These are phyloP conservation scores for Dichotomopilus funicola DNA, from an alignment of 2,329 filamentous ascomycete genomes.

Conservation along the genomic window DNA sequence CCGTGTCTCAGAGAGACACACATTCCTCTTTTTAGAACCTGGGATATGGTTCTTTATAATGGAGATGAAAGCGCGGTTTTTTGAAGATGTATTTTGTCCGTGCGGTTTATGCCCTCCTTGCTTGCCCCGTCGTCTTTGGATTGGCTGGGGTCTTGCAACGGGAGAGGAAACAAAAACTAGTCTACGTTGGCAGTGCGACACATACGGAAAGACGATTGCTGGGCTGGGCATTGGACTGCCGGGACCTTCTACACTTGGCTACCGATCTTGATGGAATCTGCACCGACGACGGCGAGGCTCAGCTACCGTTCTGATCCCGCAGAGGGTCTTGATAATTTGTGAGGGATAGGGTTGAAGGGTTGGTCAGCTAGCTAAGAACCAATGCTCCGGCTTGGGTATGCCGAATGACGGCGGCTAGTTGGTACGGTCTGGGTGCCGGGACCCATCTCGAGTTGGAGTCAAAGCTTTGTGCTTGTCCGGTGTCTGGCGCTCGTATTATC, in stretches of 20 bases:
- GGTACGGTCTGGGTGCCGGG: conserved; percentile 43
- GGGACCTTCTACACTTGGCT: conserved; percentile 18
- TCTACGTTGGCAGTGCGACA: conserved; percentile 77
- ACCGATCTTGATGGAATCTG: conserved; percentile 22
- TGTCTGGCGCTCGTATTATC: conserved; percentile 23
- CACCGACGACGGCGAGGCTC: conserved; percentile 23
- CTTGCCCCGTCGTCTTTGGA: conserved; percentile 23
- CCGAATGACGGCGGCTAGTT: conserved; percentile 16
- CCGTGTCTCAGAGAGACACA: conserved; percentile 27
- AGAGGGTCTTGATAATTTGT: conserved; percentile 14
- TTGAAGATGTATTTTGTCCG: conserved; percentile 96
- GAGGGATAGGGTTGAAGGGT: conserved; percentile 8
- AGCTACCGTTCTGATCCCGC: conserved; percentile 11
- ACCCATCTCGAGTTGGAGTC: conserved; percentile 91
- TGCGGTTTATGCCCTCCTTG: conserved; percentile 58
- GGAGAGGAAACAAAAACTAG: conserved; percentile 92
- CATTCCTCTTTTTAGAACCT: conserved; percentile 40
- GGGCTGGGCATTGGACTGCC: conserved; percentile 20
- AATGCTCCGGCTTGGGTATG: conserved; percentile 19
- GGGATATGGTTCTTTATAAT: conserved; percentile 34
- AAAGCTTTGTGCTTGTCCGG: conserved; percentile 88
- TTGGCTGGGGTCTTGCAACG: conserved; percentile 18
- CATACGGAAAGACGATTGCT: conserved; percentile 62
- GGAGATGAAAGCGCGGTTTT: conserved; percentile 68
- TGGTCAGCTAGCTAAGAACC: conserved; percentile 12